These are phyloP conservation scores for Hawksworthiomyces lignivorus DNA, from an alignment of 2,329 filamentous ascomycete genomes.

Conservation along the genomic window DNA sequence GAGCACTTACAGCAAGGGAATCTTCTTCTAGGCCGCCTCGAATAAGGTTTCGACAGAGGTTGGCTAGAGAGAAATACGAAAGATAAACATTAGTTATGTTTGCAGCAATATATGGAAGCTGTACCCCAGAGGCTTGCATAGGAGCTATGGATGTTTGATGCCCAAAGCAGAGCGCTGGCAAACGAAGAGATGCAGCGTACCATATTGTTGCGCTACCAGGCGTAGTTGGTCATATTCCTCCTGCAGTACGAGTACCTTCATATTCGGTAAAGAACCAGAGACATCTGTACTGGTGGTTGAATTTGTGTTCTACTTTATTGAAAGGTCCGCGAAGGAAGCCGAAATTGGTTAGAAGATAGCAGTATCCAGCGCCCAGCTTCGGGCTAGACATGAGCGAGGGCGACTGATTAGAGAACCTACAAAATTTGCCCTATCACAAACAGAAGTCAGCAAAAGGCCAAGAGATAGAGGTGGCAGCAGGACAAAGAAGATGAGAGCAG, in stretches of 20 bases:
- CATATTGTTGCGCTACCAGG: conserved; percentile 43
- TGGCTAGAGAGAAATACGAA: conserved; percentile 22
- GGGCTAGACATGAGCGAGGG: too few relatives aligned
- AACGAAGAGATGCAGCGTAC: conserved; percentile 38
- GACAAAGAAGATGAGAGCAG: too few relatives aligned
- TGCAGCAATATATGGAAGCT: too few relatives aligned
- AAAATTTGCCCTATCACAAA: not conserved
- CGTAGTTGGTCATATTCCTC: conserved; percentile 55
- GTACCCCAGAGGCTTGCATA: too few relatives aligned
- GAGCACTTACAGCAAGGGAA: too few relatives aligned
- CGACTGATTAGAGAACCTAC: not conserved
- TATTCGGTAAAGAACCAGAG: conserved; percentile 15
- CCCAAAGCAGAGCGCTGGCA: too few relatives aligned
- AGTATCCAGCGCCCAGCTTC: too few relatives aligned
- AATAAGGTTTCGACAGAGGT: conserved; percentile 40
- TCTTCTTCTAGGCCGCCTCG: conserved; percentile 39
- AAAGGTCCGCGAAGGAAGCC: too few relatives aligned
- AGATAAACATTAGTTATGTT: too few relatives aligned
- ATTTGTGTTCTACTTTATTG: conserved; percentile 6
- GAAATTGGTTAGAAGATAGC: too few relatives aligned
- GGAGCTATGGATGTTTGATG: too few relatives aligned
- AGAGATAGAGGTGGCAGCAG: too few relatives aligned
- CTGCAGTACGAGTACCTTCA: conserved; percentile 34
- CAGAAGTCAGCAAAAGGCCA: not conserved
- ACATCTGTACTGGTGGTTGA: conserved; percentile 34